Evolutionary conservation across 306 rosid genomes (phyloP).

Genomic region (Sicyos edulis): DNA sequence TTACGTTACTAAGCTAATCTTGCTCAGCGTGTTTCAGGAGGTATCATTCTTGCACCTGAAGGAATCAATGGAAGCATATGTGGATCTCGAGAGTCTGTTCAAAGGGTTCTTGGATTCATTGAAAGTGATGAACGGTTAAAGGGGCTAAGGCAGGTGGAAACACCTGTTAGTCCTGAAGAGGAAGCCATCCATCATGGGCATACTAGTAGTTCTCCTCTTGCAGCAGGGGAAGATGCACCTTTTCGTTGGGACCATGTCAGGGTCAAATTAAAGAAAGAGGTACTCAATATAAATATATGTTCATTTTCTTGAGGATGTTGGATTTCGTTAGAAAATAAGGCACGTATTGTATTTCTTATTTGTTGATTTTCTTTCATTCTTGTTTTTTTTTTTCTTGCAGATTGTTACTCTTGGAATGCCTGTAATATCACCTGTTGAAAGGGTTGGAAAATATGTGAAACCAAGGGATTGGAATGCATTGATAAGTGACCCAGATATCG

Average conservation of each 20-base stretch:
- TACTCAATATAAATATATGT: conserved; percentile 19
- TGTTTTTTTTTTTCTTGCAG: conserved; percentile 30
- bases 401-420: conserved; percentile 96
- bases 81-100: conserved; percentile 66
- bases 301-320: conserved; percentile 3
- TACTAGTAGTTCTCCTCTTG: conserved; percentile 69
- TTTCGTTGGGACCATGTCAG: conserved; percentile 97
- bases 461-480: conserved; percentile 77
- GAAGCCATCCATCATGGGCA: too few species aligned
- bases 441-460: conserved; percentile 71
- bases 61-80: conserved; percentile 96
- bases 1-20: conserved; percentile 56
- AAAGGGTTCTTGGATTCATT: conserved; percentile 61
- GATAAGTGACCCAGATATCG: conserved; percentile 74
- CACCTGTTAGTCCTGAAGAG: conserved; percentile 60
- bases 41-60: conserved; percentile 84
- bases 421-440: conserved; percentile 59
- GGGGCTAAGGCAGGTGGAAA: conserved; percentile 67
- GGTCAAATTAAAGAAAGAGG: conserved; percentile 96
- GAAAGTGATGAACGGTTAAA: conserved; percentile 51
- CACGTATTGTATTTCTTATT: neutral
- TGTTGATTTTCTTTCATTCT: conserved; percentile 13
- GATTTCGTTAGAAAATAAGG: neutral
- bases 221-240: conserved; percentile 81
- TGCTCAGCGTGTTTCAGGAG: conserved; percentile 91